These are phyloP conservation scores for Sporothrix protearum DNA, from an alignment of 2,329 filamentous ascomycete genomes.

Conservation along the genomic window DNA sequence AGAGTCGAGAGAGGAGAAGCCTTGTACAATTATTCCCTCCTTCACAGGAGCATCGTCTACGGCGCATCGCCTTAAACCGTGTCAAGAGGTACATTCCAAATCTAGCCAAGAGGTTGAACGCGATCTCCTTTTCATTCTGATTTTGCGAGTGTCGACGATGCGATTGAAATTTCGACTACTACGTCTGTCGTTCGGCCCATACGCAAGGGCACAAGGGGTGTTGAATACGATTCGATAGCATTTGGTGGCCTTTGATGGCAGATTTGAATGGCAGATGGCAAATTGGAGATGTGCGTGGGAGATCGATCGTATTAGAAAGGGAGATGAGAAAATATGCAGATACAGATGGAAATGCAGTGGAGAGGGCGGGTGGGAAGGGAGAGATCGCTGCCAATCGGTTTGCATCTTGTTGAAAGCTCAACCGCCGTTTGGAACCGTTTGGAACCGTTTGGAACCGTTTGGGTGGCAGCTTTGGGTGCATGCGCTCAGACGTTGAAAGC, in stretches of 20 bases:
- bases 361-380: neutral
- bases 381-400: neutral
- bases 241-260: too few relatives aligned
- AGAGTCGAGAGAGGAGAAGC: neutral
- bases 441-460: neutral
- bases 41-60: neutral
- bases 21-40: neutral
- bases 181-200: neutral
- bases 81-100: neutral
- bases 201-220: neutral
- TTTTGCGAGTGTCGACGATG: slow-evolving; percentile 5
- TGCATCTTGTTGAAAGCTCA: neutral
- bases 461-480: neutral
- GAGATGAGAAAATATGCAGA: neutral
- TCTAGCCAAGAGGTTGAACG: neutral
- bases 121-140: neutral
- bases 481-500: neutral
- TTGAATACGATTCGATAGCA: neutral
- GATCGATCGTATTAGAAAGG: neutral
- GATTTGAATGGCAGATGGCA: neutral
- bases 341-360: neutral
- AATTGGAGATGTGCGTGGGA: neutral
- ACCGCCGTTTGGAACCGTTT: neutral
- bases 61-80: neutral
- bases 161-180: neutral